Evolutionary conservation across 768 basidiomycete genomes (phyloP), one percentile per base, ranked within the genome.

Genomic region (Lactifluus subvellereus): DNA sequence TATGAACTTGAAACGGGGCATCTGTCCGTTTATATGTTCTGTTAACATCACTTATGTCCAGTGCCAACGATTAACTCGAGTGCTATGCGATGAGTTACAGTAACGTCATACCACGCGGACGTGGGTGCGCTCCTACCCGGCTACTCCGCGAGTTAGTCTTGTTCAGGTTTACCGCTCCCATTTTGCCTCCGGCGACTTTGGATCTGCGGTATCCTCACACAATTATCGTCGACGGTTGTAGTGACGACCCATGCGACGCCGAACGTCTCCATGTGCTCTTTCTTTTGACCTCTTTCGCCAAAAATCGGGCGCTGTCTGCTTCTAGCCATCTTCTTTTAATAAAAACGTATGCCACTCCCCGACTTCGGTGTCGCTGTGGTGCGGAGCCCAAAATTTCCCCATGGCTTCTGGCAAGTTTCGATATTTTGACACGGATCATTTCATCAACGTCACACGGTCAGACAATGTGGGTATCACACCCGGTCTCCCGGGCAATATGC

Each of bases 251-350:
- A 53, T 43, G 1, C 42, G 5, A n/a, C 52, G 42, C 43, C 56
- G 35, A 37, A 22, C 7, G 61, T 38, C 33, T 18, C 4, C 42
- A 20, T 45, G 42, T 62, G 43, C 43, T 43, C 57, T 30, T 30
- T 50, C 11, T 22, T 37, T 43, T 10, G 42, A 18, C 16, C 30
- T 20, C 20, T 16, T n/a, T 30, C 16, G 27, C 57, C 48, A 38
- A 50, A 27, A 47, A 49, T 54, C 54, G 47, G 58, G 52, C 49
- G 32, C 20, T 42, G 32, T 27, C n/a, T 54, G 52, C 45, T 63
- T 63, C 52, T 63, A 43, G 62, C 45, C n/a, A 16, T 20, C 63
- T 57, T 57, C 61, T 54, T 55, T 60, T 58, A 64, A 64, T 64
- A 54, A 50, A 54, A 30, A 54, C 52, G 47, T 50, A 54, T 43